phyloP scores from a whole-genome alignment of 192 early-diverging fungal species.

The Dimargaris cristalligena region DNA sequence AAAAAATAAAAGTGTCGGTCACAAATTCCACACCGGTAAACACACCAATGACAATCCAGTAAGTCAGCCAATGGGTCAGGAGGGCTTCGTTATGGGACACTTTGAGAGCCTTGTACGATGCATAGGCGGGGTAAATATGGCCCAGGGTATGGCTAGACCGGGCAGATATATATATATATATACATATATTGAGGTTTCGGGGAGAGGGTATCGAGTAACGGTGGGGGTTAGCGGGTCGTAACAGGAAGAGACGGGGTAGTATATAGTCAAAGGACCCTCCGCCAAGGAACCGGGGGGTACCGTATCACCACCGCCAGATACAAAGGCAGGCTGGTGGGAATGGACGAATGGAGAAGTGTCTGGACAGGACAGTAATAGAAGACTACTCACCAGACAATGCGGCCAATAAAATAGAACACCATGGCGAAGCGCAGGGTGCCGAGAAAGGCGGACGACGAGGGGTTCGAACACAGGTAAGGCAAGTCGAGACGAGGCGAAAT shows the following conservation, averaged over 20 bases:
- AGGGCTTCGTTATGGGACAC: background rate
- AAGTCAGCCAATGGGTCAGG: slow-evolving; percentile 17
- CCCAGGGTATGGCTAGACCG: slow-evolving; percentile 1
- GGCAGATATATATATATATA: background rate
- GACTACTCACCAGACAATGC: background rate
- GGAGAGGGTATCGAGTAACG: too few relatives aligned
- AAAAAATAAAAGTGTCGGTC: slow-evolving; percentile 30
- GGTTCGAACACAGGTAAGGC: too few relatives aligned
- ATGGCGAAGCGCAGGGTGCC: too few relatives aligned
- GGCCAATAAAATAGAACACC: slow-evolving; percentile 9
- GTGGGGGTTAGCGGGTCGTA: background rate
- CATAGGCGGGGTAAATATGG: slow-evolving; percentile 10
- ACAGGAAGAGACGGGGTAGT: background rate
- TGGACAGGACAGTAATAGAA: background rate
- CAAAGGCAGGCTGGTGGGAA: background rate
- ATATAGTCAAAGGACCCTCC: background rate
- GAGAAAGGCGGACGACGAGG: too few relatives aligned
- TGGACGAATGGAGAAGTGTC: background rate
- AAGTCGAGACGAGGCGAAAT: too few relatives aligned
- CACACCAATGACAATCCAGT: slow-evolving; percentile 33
- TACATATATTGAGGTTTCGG: background rate
- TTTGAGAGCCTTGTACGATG: slow-evolving; percentile 11
- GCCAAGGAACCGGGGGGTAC: background rate
- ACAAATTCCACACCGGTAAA: slow-evolving; percentile 27
- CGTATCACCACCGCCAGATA: background rate